phyloP scores from a whole-genome alignment of 805 yeast genomes.

The Wickerhamiella hasegawae region DNA sequence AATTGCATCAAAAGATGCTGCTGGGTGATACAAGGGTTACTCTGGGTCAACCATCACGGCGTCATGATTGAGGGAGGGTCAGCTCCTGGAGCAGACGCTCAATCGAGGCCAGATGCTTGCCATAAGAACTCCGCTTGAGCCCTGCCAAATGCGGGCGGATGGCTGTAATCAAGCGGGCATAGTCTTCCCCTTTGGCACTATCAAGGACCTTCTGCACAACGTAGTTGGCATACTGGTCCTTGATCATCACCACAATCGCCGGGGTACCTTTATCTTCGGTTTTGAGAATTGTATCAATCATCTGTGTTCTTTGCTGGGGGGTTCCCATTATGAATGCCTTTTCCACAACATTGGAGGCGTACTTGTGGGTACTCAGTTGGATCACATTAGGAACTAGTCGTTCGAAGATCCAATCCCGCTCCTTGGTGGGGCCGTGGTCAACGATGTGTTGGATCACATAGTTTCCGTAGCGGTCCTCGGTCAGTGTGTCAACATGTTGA shows the following conservation, averaged over 20 bases:
- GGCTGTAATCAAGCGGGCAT: constrained; percentile 51
- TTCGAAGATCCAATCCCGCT: constrained; percentile 44
- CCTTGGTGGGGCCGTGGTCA: constrained; percentile 51
- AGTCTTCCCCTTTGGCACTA: constrained; percentile 53
- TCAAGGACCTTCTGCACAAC: constrained; percentile 91
- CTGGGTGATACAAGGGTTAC: no score
- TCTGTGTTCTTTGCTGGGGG: constrained; percentile 38
- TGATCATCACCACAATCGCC: constrained; percentile 82
- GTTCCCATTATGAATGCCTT: constrained; percentile 71
- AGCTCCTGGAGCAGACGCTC: constrained; percentile 38
- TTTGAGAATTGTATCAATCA: constrained; percentile 44
- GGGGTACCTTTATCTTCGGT: constrained; percentile 15
- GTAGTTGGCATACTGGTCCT: constrained; percentile 94
- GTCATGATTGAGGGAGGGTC: no score
- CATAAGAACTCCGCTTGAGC: constrained; percentile 51
- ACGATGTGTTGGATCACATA: constrained; percentile 93
- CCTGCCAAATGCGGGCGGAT: constrained; percentile 68
- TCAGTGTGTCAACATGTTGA: constrained; percentile 53
- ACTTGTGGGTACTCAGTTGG: constrained; percentile 83
- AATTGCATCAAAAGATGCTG: no score
- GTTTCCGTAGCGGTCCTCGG: constrained; percentile 95
- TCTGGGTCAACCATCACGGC: no score
- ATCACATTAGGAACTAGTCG: constrained; percentile 61
- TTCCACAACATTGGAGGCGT: constrained; percentile 95
- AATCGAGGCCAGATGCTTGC: constrained; percentile 71